Conservation (phyloP, 2,329 filamentous ascomycete species). For the Aspergillus vadensis region DNA sequence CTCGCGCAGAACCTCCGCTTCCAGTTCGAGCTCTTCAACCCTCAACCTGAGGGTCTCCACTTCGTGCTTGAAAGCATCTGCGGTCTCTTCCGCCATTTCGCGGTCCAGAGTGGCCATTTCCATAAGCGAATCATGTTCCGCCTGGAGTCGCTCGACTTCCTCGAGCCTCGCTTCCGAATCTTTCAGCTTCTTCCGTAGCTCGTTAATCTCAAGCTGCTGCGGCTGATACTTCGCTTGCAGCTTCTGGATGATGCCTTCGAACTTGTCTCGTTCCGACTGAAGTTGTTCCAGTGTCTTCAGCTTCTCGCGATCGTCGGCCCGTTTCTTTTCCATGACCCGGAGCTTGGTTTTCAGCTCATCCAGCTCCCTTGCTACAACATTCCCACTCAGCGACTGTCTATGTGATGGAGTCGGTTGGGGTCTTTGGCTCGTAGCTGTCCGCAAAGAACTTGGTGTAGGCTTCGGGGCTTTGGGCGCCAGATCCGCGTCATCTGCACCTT, state of each 20-base stretch:
- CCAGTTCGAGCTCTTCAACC: conserved; percentile 80
- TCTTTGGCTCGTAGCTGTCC: conserved; percentile 29
- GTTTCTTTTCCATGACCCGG: conserved; percentile 82
- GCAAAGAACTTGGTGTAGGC: conserved; percentile 28
- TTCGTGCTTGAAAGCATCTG: conserved; percentile 79
- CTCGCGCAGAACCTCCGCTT: conserved; percentile 81
- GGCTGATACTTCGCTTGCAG: conserved; percentile 86
- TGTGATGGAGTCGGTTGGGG: conserved; percentile 35
- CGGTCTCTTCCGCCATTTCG: conserved; percentile 94
- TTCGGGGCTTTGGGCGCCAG: conserved; percentile 25
- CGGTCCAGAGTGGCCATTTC: conserved; percentile 87
- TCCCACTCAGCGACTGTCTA: conserved; percentile 49
- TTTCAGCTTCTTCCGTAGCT: conserved; percentile 75
- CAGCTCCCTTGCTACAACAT: conserved; percentile 64
- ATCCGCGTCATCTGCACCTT: conserved; percentile 23
- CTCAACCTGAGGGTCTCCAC: conserved; percentile 74
- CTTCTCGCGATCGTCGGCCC: conserved; percentile 81
- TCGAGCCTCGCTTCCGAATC: conserved; percentile 71
- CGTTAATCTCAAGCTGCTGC: conserved; percentile 75
- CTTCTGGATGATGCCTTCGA: conserved; percentile 84
- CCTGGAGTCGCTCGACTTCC: conserved; percentile 70
- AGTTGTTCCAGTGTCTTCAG: conserved; percentile 75
- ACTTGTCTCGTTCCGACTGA: conserved; percentile 57
- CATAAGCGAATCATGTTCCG: conserved; percentile 80
- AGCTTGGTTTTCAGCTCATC: conserved; percentile 89